phyloP scores from a whole-genome alignment of 2,329 filamentous ascomycete genomes.

The Fusarium luffae region DNA sequence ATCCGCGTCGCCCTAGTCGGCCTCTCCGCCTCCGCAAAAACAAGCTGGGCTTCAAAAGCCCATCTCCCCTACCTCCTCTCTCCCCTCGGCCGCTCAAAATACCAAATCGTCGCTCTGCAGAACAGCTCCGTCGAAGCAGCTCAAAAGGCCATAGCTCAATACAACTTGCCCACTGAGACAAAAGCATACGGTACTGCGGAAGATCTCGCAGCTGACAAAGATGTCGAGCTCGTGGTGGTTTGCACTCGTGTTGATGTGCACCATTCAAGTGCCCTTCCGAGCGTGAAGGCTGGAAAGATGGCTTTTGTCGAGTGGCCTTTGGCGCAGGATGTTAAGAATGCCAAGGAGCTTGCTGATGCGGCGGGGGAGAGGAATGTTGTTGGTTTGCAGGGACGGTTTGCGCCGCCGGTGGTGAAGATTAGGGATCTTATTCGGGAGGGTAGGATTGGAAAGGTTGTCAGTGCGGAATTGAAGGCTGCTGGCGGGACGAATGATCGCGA shows the following conservation, averaged over 20 bases:
- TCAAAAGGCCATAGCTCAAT: conserved; percentile 55
- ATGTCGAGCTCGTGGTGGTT: conserved; percentile 67
- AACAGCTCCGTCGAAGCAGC: conserved; percentile 62
- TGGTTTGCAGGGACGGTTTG: conserved; percentile 62
- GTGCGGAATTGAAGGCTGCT: conserved; percentile 57
- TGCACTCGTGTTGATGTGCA: conserved; percentile 66
- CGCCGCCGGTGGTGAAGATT: conserved; percentile 58
- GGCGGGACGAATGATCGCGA: conserved; percentile 53
- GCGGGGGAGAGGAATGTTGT: conserved; percentile 53
- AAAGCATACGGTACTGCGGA: conserved; percentile 63
- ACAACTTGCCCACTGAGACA: conserved; percentile 54
- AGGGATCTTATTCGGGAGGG: conserved; percentile 58
- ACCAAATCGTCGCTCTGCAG: conserved; percentile 62
- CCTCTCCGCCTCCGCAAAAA: conserved; percentile 63
- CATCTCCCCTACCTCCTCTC: conserved; percentile 71
- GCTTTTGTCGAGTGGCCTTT: conserved; percentile 70
- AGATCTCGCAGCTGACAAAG: conserved; percentile 59
- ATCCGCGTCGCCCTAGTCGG: conserved; percentile 69
- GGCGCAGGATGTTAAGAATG: conserved; percentile 56
- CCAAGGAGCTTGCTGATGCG: conserved; percentile 54
- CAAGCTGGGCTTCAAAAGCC: conserved; percentile 64
- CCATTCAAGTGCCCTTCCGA: conserved; percentile 56
- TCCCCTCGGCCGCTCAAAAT: conserved; percentile 55
- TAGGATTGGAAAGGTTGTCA: conserved; percentile 63
- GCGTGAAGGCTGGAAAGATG: conserved; percentile 62